Evolutionary conservation across 495 filamentous ascomycete genomes (phyloP).

Genomic region (Physcia stellaris): DNA sequence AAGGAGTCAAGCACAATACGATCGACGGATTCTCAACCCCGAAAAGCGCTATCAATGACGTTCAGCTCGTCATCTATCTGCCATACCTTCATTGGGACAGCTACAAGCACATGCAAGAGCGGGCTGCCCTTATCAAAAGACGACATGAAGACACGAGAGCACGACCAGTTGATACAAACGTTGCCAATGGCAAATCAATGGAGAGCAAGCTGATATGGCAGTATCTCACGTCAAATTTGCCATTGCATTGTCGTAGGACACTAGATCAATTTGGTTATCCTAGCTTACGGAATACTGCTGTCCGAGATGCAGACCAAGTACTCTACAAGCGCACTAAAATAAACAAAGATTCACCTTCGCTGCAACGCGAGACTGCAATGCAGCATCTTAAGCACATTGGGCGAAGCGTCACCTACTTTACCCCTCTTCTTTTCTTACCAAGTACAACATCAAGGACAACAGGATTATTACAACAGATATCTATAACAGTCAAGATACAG

Average conservation of each 20-base stretch:
- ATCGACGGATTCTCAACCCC: slow-evolving; percentile 19
- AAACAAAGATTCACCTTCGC: neutral
- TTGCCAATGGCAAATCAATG: slow-evolving; percentile 37
- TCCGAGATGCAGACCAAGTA: slow-evolving; percentile 57
- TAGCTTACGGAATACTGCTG: slow-evolving; percentile 44
- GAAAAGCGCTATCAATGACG: slow-evolving; percentile 17
- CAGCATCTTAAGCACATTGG: slow-evolving; percentile 9
- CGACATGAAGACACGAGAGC: slow-evolving; percentile 42
- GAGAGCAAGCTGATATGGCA: slow-evolving; percentile 52
- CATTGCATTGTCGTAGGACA: slow-evolving; percentile 49
- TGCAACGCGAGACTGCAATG: neutral
- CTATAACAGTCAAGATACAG: too few species aligned
- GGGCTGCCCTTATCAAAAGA: slow-evolving; percentile 42
- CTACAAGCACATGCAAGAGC: slow-evolving; percentile 43
- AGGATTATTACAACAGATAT: too few species aligned
- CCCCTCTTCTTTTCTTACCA: too few species aligned
- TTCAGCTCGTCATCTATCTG: slow-evolving; percentile 28
- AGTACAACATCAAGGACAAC: too few species aligned
- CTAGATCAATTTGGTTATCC: slow-evolving; percentile 57
- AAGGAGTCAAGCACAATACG: too few species aligned
- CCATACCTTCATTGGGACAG: slow-evolving; percentile 55
- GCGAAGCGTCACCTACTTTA: too few species aligned
- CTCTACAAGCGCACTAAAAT: slow-evolving; percentile 51
- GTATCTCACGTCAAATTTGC: slow-evolving; percentile 48
- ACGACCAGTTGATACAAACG: slow-evolving; percentile 38